Evolutionary conservation across 116 monocot genomes (phyloP), one percentile per base, ranked within the genome.

Genomic region (Papilionanthe hybrid): DNA sequence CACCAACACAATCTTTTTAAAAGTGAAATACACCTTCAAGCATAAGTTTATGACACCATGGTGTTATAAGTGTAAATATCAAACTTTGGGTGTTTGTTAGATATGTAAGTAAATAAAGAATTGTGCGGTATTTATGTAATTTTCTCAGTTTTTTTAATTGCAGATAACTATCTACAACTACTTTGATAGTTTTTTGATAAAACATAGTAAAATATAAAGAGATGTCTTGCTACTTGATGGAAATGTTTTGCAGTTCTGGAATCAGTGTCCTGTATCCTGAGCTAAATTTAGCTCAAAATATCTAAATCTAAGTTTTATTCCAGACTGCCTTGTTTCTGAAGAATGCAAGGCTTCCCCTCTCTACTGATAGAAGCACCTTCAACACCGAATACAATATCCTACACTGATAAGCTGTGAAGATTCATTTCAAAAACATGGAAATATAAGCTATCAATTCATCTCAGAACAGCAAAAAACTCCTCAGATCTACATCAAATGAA

Each of bases 361-460:
- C 8, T 7, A 73, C 43, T 5, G 7, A 44, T 37, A 73, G 73
- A 72, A 72, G 43, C 72, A 72, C 7, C 43, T 72, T 72, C 72
- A 72, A 42, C 19, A 72, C 19, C 72, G 42, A 68, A 12, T 30
- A 22, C 68, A 68, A 4, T 29, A 2, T 29, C 2, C 8, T 29
- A 68, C 27, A 30, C 68, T 68, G 29, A 32, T 68, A 68, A 13
- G 68, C 68, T 29, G 30, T 30, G 30, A 68, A 5, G 11, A 68
- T 68, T 69, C 69, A 69, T 23, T 73, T 23, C 45, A 73, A 73
- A 44, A 43, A 4, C 73, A 73, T 43, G 19, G 23, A 73, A 73
- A 42, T 73, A 20, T 9, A 71, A 28, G 20, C 22, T 2, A 42
- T 9, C n/a, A 73, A 32, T 42, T 73, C 73, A 73, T 43, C 73